phyloP scores from a whole-genome alignment of 495 filamentous ascomycete genomes.

The Aspergillus biplanus region DNA sequence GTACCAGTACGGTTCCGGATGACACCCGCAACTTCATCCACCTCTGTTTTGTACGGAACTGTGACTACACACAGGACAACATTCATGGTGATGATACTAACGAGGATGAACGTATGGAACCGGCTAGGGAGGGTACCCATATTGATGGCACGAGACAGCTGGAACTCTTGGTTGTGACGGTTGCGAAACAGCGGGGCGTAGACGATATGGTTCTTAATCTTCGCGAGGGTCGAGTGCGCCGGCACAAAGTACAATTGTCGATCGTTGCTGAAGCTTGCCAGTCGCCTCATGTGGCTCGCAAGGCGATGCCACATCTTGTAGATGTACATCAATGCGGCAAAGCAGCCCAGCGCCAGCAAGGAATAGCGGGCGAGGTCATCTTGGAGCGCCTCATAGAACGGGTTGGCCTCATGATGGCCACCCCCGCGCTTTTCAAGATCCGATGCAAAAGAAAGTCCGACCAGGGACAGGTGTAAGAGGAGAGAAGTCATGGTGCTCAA shows the following conservation, averaged over 20 bases:
- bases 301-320: slow-evolving; percentile 56
- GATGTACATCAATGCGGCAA: slow-evolving; percentile 53
- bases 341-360: slow-evolving; percentile 51
- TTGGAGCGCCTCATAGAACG: slow-evolving; percentile 40
- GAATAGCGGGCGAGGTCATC: slow-evolving; percentile 46
- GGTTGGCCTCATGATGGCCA: slow-evolving; percentile 11
- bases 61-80: slow-evolving; percentile 75
- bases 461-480: slow-evolving; percentile 32
- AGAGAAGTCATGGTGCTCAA: slow-evolving; percentile 20
- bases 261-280: slow-evolving; percentile 73
- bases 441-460: slow-evolving; percentile 33
- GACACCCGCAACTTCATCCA: slow-evolving; percentile 49
- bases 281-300: slow-evolving; percentile 69
- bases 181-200: slow-evolving; percentile 82
- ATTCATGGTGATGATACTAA: slow-evolving; percentile 75
- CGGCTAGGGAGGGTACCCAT: slow-evolving; percentile 86
- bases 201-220: slow-evolving; percentile 77
- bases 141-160: slow-evolving; percentile 74
- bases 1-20: slow-evolving; percentile 77
- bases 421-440: slow-evolving; percentile 38
- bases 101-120: slow-evolving; percentile 74
- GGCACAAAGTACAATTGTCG: slow-evolving; percentile 64
- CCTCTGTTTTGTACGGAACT: slow-evolving; percentile 57
- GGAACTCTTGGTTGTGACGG: slow-evolving; percentile 86
- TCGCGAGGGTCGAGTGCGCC: slow-evolving; percentile 54